Evolutionary conservation across 495 filamentous ascomycete genomes (phyloP), one percentile per base, ranked within the genome.

Genomic region (Penicillium simplicissimum): DNA sequence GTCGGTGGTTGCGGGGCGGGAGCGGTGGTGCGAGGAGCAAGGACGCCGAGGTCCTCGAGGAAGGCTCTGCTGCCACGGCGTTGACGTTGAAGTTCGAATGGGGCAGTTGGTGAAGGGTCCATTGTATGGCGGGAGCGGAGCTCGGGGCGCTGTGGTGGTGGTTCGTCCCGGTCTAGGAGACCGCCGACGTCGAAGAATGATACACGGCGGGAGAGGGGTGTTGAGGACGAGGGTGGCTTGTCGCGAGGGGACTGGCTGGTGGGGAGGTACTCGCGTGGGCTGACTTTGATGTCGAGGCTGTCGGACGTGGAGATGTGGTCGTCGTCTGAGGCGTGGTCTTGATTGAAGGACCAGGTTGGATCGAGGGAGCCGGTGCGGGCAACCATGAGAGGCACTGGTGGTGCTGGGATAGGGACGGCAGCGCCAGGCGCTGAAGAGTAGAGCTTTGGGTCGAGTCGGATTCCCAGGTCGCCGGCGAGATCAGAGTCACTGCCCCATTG

Each of bases 401-500:
- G 79, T 10, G 79, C 76, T 13, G 78, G 76, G 17, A 59, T 31
- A 0, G 58, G 52, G 6, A 57, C 5, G 8, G 10, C 42, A 14
- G 37, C 33, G 28, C 49, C n/a, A 19, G 42, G 52, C 9, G 34
- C 15, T 8, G 72, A 71, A 9, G 79, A 80, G 36, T 81, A 76
- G 11, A 91, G 63, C 25, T 88, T 84, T 14, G 84, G 84, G 53
- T 85, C 76, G 17, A 88, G 76, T 21, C 86, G 78, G 15, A 89
- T 82, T n/a, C 91, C 91, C 35, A 93, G 42, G 65, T 86, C 90
- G 14, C 85, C 78, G 1, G 89, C 90, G 4, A 96, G 79, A 67
- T 94, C 91, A 49, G 90, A 88, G 69, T 96, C 91, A 63, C 88
- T 92, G 8, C 90, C 91, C 91, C 91, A 94, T 61, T 87, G 82